Percentiles rank a stretch among this genome's conserved stretches.
phyloP scores from a whole-genome alignment of 768 basidiomycete genomes.

The Xerocomus potaroensis region DNA sequence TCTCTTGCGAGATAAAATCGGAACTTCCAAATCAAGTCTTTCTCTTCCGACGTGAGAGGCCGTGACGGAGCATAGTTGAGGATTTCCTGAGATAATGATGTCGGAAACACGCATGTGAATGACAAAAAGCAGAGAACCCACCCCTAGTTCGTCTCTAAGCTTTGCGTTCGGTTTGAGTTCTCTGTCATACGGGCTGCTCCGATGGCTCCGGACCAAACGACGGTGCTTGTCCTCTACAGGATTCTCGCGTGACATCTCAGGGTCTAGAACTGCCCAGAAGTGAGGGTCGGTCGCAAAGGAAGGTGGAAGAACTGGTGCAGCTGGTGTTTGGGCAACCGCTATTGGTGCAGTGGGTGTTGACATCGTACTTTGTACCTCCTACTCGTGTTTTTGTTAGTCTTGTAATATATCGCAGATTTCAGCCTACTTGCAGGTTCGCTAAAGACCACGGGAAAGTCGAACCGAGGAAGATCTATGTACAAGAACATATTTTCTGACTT shows the following conservation, averaged over 20 bases:
- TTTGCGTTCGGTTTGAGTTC: slow-evolving; percentile 97
- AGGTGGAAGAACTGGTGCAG: slow-evolving; percentile 38
- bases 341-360: slow-evolving; percentile 41
- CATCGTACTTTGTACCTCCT: slow-evolving; percentile 41
- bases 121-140: slow-evolving; percentile 34
- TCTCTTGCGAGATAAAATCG: slow-evolving; percentile 94
- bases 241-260: slow-evolving; percentile 88
- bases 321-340: slow-evolving; percentile 39
- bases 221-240: slow-evolving; percentile 98
- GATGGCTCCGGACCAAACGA: slow-evolving; percentile 87
- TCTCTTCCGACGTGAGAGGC: slow-evolving; percentile 83
- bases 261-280: slow-evolving; percentile 87
- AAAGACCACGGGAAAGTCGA: slow-evolving; percentile 96
- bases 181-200: slow-evolving; percentile 90
- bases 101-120: background rate
- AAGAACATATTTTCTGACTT: slow-evolving; percentile 94
- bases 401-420: background rate
- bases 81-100: slow-evolving; percentile 57
- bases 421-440: slow-evolving; percentile 69
- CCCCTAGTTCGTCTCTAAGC: slow-evolving; percentile 88
- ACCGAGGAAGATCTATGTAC: slow-evolving; percentile 92
- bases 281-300: slow-evolving; percentile 60
- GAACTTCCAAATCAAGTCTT: slow-evolving; percentile 98
- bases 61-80: slow-evolving; percentile 90
- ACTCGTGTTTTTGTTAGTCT: background rate